Conservation (phyloP, 257 asterid species). For the Solanum pimpinellifolium region DNA sequence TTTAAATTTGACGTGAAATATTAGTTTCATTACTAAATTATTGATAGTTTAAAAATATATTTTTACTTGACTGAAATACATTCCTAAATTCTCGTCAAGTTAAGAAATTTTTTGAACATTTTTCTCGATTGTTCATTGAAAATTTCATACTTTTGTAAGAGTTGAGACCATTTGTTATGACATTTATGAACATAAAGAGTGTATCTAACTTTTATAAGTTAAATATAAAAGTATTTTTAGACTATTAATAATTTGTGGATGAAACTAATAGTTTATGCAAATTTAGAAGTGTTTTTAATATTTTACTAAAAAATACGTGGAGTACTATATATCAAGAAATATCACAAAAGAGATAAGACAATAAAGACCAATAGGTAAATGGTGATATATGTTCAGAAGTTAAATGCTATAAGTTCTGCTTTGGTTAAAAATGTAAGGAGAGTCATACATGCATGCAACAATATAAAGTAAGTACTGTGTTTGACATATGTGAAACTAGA, state of each 20-base stretch:
- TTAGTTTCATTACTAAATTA: no score
- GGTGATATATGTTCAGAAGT: background rate
- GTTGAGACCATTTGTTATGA: background rate
- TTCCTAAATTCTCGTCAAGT: background rate
- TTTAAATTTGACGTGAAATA: no score
- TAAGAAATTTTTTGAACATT: no score
- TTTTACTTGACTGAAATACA: no score
- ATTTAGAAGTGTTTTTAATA: rapidly evolving
- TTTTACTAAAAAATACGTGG: no score
- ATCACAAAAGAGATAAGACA: background rate
- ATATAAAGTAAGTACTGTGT: background rate
- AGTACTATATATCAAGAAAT: background rate
- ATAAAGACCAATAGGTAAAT: background rate
- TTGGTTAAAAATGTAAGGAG: background rate
- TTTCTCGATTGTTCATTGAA: no score
- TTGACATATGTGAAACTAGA: background rate
- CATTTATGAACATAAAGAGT: background rate
- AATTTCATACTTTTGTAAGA: rapidly evolving
- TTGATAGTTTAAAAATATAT: background rate
- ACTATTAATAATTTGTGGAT: no score
- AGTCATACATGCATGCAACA: background rate
- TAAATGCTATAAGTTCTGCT: background rate
- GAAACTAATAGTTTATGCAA: no score
- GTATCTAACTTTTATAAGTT: background rate
- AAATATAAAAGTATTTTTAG: no score